Percentiles rank a stretch among this genome's conserved stretches.
Evolutionary conservation across 2,329 filamentous ascomycete species (phyloP).

Genomic region (Beauveria varroae): DNA sequence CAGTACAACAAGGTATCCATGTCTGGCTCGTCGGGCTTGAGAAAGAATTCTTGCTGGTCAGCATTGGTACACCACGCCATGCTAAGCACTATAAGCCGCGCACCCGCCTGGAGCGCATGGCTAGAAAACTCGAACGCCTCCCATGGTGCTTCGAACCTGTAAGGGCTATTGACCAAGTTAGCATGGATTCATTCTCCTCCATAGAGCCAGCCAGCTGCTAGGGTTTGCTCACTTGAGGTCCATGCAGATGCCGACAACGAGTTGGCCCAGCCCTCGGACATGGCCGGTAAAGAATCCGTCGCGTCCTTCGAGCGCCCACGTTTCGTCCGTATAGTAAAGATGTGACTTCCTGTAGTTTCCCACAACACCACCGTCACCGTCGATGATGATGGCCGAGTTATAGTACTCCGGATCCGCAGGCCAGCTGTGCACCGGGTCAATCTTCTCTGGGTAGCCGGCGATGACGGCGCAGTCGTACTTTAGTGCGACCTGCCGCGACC

Average conservation of each 20-base stretch:
- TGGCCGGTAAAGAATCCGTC: conserved; percentile 36
- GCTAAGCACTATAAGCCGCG: conserved; percentile 59
- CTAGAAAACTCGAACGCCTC: conserved; percentile 31
- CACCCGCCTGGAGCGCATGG: conserved; percentile 47
- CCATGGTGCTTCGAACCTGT: conserved; percentile 14
- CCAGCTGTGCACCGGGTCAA: conserved; percentile 42
- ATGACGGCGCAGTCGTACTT: conserved; percentile 61
- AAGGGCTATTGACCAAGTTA: background rate
- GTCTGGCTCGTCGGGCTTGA: conserved; percentile 52
- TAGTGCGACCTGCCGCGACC: conserved; percentile 60
- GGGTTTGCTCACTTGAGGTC: conserved; percentile 39
- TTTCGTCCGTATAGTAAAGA: conserved; percentile 50
- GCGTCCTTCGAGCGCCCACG: conserved; percentile 46
- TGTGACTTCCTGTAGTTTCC: conserved; percentile 54
- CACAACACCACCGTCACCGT: conserved; percentile 50
- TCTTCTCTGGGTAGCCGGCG: conserved; percentile 68
- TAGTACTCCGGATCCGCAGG: conserved; percentile 47
- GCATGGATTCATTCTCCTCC: no score
- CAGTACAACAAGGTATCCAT: conserved; percentile 70
- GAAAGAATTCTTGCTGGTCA: conserved; percentile 38
- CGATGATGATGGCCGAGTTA: conserved; percentile 47
- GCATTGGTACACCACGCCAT: conserved; percentile 72
- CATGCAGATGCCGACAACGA: conserved; percentile 50
- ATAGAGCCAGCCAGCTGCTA: accelerated
- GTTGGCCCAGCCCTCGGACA: conserved; percentile 36